Evolutionary conservation across 2,329 filamentous ascomycete species (phyloP).

Genomic region (Venturia nashicola): DNA sequence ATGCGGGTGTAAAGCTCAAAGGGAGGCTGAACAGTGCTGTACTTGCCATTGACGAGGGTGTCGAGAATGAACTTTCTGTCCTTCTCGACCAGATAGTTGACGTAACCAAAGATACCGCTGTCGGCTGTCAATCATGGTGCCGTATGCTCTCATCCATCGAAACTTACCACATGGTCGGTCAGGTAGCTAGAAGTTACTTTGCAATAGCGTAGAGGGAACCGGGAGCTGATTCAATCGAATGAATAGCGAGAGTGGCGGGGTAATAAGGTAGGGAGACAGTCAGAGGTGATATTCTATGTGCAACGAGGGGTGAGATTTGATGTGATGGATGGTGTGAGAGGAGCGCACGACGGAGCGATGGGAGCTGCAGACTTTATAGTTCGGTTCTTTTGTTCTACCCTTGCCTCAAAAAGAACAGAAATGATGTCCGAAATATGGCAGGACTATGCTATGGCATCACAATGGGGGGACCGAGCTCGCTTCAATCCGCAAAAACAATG

Average conservation of each 20-base stretch:
- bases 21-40: conserved; percentile 13
- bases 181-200: background rate
- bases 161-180: background rate
- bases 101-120: conserved; percentile 95
- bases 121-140: background rate
- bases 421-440: background rate
- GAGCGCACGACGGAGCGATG: background rate
- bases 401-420: background rate
- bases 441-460: background rate
- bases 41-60: conserved; percentile 82
- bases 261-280: background rate
- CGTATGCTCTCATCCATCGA: background rate
- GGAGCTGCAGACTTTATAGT: background rate
- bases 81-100: conserved; percentile 99
- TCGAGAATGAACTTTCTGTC: conserved; percentile 93
- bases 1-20: conserved; percentile 15
- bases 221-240: background rate
- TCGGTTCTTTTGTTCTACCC: no score
- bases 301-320: background rate
- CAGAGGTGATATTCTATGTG: background rate
- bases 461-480: background rate
- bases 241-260: background rate
- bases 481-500: background rate
- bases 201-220: background rate
- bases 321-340: background rate